phyloP scores from a whole-genome alignment of 768 basidiomycete species.

The Pulveroboletus sp. region DNA sequence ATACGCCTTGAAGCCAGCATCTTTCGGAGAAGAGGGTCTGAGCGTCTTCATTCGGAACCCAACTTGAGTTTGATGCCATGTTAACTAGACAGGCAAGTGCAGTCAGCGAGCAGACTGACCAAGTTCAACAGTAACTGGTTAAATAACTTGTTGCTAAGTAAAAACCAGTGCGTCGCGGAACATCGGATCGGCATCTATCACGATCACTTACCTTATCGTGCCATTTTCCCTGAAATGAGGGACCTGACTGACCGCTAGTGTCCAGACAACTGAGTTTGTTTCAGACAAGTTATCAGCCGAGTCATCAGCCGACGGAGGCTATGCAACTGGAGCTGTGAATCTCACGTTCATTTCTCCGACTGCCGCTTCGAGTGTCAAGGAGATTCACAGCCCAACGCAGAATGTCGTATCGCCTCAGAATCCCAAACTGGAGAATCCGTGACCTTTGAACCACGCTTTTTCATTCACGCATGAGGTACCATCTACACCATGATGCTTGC shows the following conservation, averaged over 20 bases:
- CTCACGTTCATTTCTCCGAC: too few species aligned
- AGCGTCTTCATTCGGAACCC: slow-evolving; percentile 10
- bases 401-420: neutral
- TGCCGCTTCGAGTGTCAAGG: too few species aligned
- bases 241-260: neutral
- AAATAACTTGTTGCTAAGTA: neutral
- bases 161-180: neutral
- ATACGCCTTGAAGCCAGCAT: slow-evolving; percentile 16
- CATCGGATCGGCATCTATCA: neutral
- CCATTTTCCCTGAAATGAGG: neutral
- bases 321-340: too few species aligned
- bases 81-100: neutral
- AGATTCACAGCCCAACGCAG: neutral
- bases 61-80: slow-evolving; percentile 17
- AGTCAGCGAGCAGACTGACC: neutral
- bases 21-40: slow-evolving; percentile 15
- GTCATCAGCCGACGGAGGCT: neutral
- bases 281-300: neutral
- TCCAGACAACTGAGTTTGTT: neutral
- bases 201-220: neutral
- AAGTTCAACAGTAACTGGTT: neutral
- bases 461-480: neutral
- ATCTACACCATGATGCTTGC: neutral
- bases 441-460: too few species aligned
- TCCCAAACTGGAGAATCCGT: neutral